Evolutionary conservation across 2,329 filamentous ascomycete species (phyloP).

Genomic region (Trichoderma gracile): DNA sequence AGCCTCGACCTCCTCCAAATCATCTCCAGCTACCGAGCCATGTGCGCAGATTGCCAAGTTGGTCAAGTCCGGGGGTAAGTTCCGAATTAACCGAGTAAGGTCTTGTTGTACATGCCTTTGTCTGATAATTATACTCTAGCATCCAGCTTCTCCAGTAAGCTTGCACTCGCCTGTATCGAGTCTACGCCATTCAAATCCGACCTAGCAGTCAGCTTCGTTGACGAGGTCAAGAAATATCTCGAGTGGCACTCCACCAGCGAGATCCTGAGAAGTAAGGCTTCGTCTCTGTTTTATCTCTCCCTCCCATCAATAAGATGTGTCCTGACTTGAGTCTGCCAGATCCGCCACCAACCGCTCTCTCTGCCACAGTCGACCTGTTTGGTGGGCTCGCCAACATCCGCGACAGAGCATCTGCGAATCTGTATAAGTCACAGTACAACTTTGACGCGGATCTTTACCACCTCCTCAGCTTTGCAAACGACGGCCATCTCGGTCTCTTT

Average conservation of each 20-base stretch:
- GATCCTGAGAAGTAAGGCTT: constrained; percentile 18
- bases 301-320: too few relatives aligned
- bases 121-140: background rate
- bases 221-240: constrained; percentile 23
- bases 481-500: constrained; percentile 12
- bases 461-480: constrained; percentile 22
- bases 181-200: constrained; percentile 25
- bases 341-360: constrained; percentile 21
- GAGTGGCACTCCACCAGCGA: constrained; percentile 27
- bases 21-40: background rate
- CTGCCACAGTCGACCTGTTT: constrained; percentile 21
- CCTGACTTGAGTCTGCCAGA: background rate
- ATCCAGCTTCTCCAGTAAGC: background rate
- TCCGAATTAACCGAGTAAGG: too few relatives aligned
- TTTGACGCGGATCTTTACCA: constrained; percentile 14
- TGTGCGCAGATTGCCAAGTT: constrained; percentile 10
- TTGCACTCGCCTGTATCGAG: constrained; percentile 15
- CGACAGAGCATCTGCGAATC: background rate
- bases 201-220: constrained; percentile 8
- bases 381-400: constrained; percentile 22
- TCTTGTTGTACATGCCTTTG: background rate
- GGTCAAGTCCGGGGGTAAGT: background rate
- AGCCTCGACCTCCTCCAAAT: background rate
- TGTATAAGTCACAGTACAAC: constrained; percentile 19
- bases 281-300: background rate